Base-by-base conservation (phyloP, 805 yeast genomes). In the Zygotorulaspora florentina region DNA sequence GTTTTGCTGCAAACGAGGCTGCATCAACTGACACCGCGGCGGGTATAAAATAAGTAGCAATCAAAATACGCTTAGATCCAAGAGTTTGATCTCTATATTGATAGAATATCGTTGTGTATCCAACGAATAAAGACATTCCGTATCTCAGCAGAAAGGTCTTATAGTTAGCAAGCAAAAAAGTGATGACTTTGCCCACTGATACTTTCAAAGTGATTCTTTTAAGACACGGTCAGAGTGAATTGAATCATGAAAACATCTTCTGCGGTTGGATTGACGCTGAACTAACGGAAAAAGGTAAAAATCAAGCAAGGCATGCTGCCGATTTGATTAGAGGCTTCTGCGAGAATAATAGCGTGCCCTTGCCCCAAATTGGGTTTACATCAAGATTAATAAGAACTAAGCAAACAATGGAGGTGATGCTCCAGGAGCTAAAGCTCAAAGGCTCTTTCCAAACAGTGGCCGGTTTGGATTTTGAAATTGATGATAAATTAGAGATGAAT, bases 191-290 rank as follows among this genome's bases (percentile, higher is more conserved):
- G 29, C 26, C 48, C 17, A 50, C 40, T 34, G 45, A 47, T 33
- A 62, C 62, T 1, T 59, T 62, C 34, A 65, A 59, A 39, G 45
- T 66, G 5, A 55, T 62, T 39, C 44, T 85, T 48, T 74, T 85
- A 43, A 79, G 95, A 67, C 95, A 86, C 72, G 95, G 95, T 3
- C 86, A 86, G 64, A 82, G 89, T 59, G 82, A 80, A 59, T 80
- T 87, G 80, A 86, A 86, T 63, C 80, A 83, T 62, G 77, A 77
- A 59, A 80, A 84, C 66, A 72, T 79, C 53, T 86, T 86, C 68
- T 85, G 93, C 64, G 95, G 95, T 15, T 86, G 95, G 95, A 80
- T 84, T 26, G 91, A 86, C 67, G 83, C 85, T 28, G 73, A 75
- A 47, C 70, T 86, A 56, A 81, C 90, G 3, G 80, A 69, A 7